Evolutionary conservation across 352 stramenopile species (phyloP), one percentile per base, ranked within the genome.

Genomic region (Lagenidium giganteum): DNA sequence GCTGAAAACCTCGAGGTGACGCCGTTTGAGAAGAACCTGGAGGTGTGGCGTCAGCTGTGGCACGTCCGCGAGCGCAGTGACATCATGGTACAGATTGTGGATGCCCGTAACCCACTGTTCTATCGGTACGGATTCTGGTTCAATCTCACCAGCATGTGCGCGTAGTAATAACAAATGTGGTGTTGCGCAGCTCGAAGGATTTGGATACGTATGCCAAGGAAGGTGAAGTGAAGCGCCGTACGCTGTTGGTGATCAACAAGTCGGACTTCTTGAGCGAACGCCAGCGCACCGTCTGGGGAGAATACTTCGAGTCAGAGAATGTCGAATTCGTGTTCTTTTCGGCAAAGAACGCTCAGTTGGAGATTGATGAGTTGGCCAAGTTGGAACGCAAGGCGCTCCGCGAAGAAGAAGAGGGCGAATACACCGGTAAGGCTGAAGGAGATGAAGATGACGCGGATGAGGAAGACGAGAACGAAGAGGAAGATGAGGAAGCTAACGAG

Each of bases 1-100:
- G 74, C 68, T 2, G 70, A 84, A 4, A 56, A 87, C 36, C 53
- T 83, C 29, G 83, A 86, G 47, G 92, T 98, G 20, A 99, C 96
- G 16, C 97, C 97, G 14, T 99, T 99, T 61, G 97, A 99, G 71
- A 99, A 99, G 69, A 99, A 99, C 65, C 48, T 99, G 24, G 93
- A 99, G 54, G 96, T 99, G 23, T 99, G 97, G 97, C 82, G 96
- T 18, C 97, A 99, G 64, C 66, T 99, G 11, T 99, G 97, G 97
- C 78, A 97, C 20, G 96, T 99, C 14, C 75, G 97, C 32, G 97
- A 99, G 67, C 75, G 95, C 53, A 98, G 84, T 64, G 83, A 98
- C 45, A 78, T 98, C 32, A 77, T 99, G 34, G 72, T 98, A 23
- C 96, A 99, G 63, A 96, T 99, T 33, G 95, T 99, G 3, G 96